A percentile compares a stretch with the other conserved stretches of the same genome.
These are phyloP conservation scores for Calonectria multiphialidica DNA, from an alignment of 2,329 filamentous ascomycete genomes.

Conservation along the genomic window DNA sequence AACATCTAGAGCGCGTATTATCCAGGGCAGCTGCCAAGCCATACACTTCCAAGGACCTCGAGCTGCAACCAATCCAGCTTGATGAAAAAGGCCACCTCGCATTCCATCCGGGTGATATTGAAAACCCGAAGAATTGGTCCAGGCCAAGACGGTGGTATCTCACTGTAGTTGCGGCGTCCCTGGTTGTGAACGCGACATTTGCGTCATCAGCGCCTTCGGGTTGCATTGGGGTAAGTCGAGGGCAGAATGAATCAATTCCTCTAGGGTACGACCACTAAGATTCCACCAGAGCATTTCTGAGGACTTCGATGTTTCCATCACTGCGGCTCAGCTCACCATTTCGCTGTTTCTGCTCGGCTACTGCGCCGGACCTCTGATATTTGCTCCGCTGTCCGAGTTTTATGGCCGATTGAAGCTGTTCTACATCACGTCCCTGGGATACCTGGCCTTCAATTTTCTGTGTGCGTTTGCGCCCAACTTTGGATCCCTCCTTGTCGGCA, in stretches of 20 bases:
- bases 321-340: neutral
- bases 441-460: slow-evolving; percentile 63
- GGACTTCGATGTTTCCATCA: neutral
- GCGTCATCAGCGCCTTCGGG: neutral
- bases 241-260: too few relatives aligned
- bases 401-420: slow-evolving; percentile 67
- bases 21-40: neutral
- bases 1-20: neutral
- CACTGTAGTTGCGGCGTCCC: neutral
- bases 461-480: slow-evolving; percentile 69
- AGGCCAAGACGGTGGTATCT: neutral
- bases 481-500: slow-evolving; percentile 62
- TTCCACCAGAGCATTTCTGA: neutral
- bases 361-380: slow-evolving; percentile 68
- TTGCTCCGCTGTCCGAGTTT: slow-evolving; percentile 69
- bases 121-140: neutral
- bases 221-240: neutral
- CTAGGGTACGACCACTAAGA: neutral
- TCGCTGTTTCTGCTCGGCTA: slow-evolving; percentile 49
- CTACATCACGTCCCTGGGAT: slow-evolving; percentile 60
- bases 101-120: neutral
- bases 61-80: neutral
- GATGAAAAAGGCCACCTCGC: neutral
- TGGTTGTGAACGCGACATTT: neutral
- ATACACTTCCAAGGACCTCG: neutral